Evolutionary conservation across 2,329 filamentous ascomycete genomes (phyloP), one percentile per base, ranked within the genome.

Genomic region (Diaporthe aspalathi): DNA sequence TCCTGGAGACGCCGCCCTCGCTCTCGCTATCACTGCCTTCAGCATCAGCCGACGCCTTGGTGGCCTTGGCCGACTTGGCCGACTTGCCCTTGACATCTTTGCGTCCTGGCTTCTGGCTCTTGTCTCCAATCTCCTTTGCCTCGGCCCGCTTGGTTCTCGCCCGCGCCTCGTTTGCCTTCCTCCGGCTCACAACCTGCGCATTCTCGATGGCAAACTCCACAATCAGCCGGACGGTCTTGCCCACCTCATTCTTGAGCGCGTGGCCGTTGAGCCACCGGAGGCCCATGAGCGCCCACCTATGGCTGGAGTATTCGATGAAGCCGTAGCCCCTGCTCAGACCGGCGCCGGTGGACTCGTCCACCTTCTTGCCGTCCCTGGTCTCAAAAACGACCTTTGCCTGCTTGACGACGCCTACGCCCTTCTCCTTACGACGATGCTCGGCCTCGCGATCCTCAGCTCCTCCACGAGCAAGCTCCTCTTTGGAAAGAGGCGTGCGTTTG

Each of bases 121-220:
- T 60, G 52, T 72, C 63, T 17, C 52, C 67, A 53, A 72, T 53
- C 68, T 76, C 57, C 49, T 69, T 47, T 52, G 66, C 40, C 70
- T 73, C 70, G 24, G 57, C 67, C 52, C 32, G 54, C 17, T 40
- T 70, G 52, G 68, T 43, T 40, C 70, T 80, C 68, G 72, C 73
- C 72, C 83, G 83, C 52, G 83, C 81, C 78, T 94, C 91, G 62
- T 84, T 84, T 73, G 91, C 89, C 73, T 86, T 89, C 68, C 97
- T 88, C 74, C 96, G 88, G 75, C 91, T 89, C n/a, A 99, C 92
- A 1, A 99, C 96, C 78, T 98, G 95, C 1, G 94, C 95, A 77
- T 99, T 99, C 83, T 99, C 96, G 80, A 99, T 97, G 24, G 96
- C 94, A 80, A 99, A 99, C 81, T 99, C 97, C 47, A 95, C 95